Base-by-base conservation (phyloP, 306 rosid species). In the Prinsepia uniflora region DNA sequence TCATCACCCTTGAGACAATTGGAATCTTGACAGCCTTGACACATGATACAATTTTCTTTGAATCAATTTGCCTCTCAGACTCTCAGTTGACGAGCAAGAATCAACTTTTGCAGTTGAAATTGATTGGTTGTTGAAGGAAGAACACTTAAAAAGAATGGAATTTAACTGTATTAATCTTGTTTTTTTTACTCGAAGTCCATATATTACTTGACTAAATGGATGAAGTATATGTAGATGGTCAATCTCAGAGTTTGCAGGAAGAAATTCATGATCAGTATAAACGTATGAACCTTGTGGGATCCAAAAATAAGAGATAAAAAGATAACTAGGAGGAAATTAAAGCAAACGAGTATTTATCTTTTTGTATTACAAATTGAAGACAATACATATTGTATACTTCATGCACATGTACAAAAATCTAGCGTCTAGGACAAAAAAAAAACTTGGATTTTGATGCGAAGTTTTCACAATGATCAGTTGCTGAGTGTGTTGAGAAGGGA, bases 401-500 rank as follows among this genome's bases (percentile, higher is more conserved):
- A 71, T 24, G 3, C 1, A 72, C 69, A 65, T 72, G 48, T 78
- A 78, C 81, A 78, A 72, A 49, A 22, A 65, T 49, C n/a, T 11
- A 61, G 41, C 19, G 22, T 78, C 74, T 53, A 66, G n/a, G 55
- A 47, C 63, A 72, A 47, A 39, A 78, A 72, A 72, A 70, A 78
- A 78, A 57, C 70, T 67, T 71, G 61, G 59, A 66, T 47, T n/a
- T 67, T 44, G 56, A 30, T 63, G 57, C 56, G 22, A 34, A 19
- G 8, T 49, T 59, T 65, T 39, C 14, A 63, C 47, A 59, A 43
- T 30, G 36, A 30, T 73, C 70, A 79, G 68, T 83, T 76, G 75
- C 73, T 83, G 44, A 83, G 80, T 60, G 76, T 80, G 80, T 83
- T 83, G 65, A 83, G 84, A 65, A 83, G 80, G 65, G 87, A 71